Base-by-base conservation (phyloP, 345 rosid species). In the Murraya koenigii region DNA sequence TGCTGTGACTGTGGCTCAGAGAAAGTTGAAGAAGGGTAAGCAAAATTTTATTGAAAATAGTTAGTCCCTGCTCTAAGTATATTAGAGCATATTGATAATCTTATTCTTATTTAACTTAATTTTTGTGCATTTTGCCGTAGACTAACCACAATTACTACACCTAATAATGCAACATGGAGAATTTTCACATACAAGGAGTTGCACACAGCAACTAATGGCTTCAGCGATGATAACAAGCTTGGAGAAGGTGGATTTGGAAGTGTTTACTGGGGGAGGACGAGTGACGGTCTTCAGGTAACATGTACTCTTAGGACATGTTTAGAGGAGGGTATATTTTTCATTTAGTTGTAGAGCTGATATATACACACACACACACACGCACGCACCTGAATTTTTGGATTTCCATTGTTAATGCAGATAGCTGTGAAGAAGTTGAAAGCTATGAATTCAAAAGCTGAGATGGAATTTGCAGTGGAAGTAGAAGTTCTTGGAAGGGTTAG, bases 391-490 rank as follows among this genome's bases (percentile, higher is more conserved):
- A 11, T 44, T 44, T 13, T 44, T 44, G 15, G 49, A 17, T 44
- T 44, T 44, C 17, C 13, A 44, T 13, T 11, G 13, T 44, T 44
- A 44, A 44, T 44, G 15, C 49, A 44, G 93, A 89, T 91, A 63
- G 95, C 93, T 1, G 90, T 91, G 83, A 89, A 91, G 82, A 91
- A 87, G 73, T 64, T 91, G 85, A 91, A 91, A 79, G 87, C 92
- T 14, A 86, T 89, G 89, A 89, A 86, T 64, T 88, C 84, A 35
- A 91, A 91, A 81, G 95, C 93, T 0, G 93, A 91, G 78, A 91
- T 91, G 95, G 95, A 91, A 70, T 91, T 91, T 64, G 90, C 93
- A 0, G 95, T 91, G 67, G 93, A 91, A 86, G 93, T 91, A 11
- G 93, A 89, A 79, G 93, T 91, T 22, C 90, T 91, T 5, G 93